Base-by-base conservation (phyloP, 345 rosid species). In the Aquilaria sinensis region DNA sequence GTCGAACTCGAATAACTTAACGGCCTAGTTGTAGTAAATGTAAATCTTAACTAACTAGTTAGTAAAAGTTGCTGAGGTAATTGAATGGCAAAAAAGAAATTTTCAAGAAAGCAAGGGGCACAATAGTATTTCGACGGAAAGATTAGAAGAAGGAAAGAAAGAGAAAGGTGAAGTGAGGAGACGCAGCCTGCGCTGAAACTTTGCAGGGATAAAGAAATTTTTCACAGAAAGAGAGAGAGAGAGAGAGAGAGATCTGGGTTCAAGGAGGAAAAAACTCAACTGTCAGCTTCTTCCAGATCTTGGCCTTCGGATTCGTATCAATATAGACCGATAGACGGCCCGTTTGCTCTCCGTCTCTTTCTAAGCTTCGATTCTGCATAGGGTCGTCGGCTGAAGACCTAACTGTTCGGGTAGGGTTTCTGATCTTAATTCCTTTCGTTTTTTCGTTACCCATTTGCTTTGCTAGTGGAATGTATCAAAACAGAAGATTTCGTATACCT, bases 191-290 rank as follows among this genome's bases (percentile, higher is more conserved):
- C 64, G 60, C 61, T 58, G 63, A 67, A 43, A 30, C 11, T 58
- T 31, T 32, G 11, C 15, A n/a, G 23, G 15, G 13, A 55, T 30
- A 15, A 13, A 33, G 29, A 51, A 47, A 23, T 33, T 37, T 23
- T 51, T 8, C 8, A 2, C 43, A 37, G 43, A 37, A 58, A 12
- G 29, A 57, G 57, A 58, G 63, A 51, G 70, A 59, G 66, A 60
- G 67, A 59, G 69, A 58, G 72, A 53, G 75, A 72, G 73, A 77
- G 78, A 74, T 80, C 83, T 78, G 85, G 72, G 78, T 71, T 68
- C 53, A 53, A 57, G 64, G 57, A 51, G 72, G 78, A 67, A 73
- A 70, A 52, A 60, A 67, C 72, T 61, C 68, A 47, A 43, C 29
- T 31, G 3, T 47, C 31, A 64, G 60, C 29, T 54, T 64, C 58